Evolutionary conservation across 495 filamentous ascomycete genomes (phyloP).

Genomic region (Aspergillus ostianus): DNA sequence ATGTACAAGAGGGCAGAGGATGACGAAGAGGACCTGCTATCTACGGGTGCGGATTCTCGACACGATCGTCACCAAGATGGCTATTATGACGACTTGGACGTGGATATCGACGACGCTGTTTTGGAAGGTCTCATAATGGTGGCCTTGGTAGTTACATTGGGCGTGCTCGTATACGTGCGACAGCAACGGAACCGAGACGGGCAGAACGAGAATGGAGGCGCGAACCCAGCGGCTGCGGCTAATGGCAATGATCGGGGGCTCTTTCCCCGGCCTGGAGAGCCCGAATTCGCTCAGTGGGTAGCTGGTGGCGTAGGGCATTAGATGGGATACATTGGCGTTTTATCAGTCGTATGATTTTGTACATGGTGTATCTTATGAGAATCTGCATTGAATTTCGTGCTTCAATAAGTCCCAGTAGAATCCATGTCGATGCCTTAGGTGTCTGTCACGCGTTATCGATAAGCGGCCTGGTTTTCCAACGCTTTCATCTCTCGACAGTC

Average conservation of each 20-base stretch:
- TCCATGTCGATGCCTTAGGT: background rate
- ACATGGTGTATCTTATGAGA: conserved; percentile 21
- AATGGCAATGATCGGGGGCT: conserved; percentile 58
- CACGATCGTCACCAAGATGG: conserved; percentile 57
- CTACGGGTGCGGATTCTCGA: conserved; percentile 51
- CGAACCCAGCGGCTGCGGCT: conserved; percentile 33
- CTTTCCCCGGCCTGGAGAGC: conserved; percentile 71
- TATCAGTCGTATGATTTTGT: conserved; percentile 3
- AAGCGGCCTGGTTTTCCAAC: background rate
- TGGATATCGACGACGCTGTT: conserved; percentile 68
- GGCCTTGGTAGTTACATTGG: conserved; percentile 67
- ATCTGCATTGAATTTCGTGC: conserved; percentile 9
- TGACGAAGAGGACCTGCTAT: conserved; percentile 54
- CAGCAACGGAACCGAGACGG: conserved; percentile 67
- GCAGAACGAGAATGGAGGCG: conserved; percentile 40
- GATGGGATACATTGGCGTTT: background rate
- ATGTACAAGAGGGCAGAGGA: conserved; percentile 57
- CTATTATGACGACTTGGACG: conserved; percentile 61
- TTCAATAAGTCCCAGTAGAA: background rate
- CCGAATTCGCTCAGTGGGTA: conserved; percentile 70
- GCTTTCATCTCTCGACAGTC: background rate
- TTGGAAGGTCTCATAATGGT: conserved; percentile 85
- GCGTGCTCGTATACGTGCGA: conserved; percentile 79
- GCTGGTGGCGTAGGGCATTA: conserved; percentile 77
- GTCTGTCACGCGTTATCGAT: background rate